These are phyloP conservation scores for Plectosphaerella cucumerina DNA, from an alignment of 2,329 filamentous ascomycete species.

Conservation along the genomic window DNA sequence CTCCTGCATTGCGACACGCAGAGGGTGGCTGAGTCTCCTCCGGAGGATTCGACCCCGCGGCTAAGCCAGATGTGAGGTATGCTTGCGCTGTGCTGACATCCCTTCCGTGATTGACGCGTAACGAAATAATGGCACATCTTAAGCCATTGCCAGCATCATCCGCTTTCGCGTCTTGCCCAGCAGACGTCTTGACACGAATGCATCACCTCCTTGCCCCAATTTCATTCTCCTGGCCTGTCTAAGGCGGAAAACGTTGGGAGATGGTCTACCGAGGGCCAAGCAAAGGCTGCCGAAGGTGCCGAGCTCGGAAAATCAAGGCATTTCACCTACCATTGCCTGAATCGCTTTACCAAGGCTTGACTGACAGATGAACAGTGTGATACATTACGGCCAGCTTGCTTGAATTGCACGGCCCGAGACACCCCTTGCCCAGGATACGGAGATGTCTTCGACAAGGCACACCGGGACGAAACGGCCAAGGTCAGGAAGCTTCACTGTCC, in stretches of 20 bases:
- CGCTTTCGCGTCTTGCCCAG: not conserved
- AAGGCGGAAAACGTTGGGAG: no score
- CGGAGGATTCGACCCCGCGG: not conserved
- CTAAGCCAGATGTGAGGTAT: not conserved
- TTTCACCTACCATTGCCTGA: not conserved
- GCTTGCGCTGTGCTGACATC: not conserved
- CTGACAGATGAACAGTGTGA: not conserved
- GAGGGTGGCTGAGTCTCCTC: not conserved
- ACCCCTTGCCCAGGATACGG: not conserved
- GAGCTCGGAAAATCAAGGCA: constrained; percentile 1
- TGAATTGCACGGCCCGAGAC: not conserved
- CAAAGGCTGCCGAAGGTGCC: not conserved
- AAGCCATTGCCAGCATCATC: not conserved
- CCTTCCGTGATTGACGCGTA: not conserved
- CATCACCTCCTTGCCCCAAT: not conserved
- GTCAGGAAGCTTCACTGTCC: not conserved
- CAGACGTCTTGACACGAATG: not conserved
- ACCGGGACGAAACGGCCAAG: not conserved
- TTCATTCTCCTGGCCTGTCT: not conserved
- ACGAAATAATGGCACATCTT: no score
- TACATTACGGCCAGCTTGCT: not conserved
- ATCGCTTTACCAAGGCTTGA: not conserved
- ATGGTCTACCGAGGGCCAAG: not conserved
- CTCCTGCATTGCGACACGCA: not conserved
- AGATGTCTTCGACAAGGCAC: not conserved